Base-by-base conservation (phyloP, 148 eudicot species). In the Gaultheria prostrata region DNA sequence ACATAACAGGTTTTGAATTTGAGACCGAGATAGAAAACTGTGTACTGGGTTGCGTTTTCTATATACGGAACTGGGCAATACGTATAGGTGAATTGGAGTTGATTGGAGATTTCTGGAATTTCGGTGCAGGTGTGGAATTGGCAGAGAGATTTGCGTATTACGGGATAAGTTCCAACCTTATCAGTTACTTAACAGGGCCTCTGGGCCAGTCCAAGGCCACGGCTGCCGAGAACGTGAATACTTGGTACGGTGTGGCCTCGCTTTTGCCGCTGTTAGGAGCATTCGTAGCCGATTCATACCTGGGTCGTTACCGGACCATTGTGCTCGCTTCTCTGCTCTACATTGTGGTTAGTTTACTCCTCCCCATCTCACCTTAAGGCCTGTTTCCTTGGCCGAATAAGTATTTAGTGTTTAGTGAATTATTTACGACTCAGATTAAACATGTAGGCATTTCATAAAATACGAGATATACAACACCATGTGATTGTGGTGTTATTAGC, bases 91-190 rank as follows among this genome's bases (percentile, higher is more conserved):
- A 39, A 39, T 39, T 39, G 43, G 39, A 35, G 39, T 35, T 35
- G 39, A 35, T 35, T 35, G 39, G 43, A 39, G 43, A 39, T 3
- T 39, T 39, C 24, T 63, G 69, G 14, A 63, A 24, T 63, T 3
- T 5, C 39, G 33, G 17, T 6, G 53, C 75, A 92, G 94, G 87
- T 17, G 90, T 87, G 69, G 94, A 88, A 77, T 82, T 92, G 43
- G 91, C 94, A 2, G 92, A 92, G 86, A 90, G 94, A 81, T 85
- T 90, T 61, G 89, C 90, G 10, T 89, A 87, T 54, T 87, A 83
- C 53, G 94, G 94, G 35, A 86, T 92, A 43, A 83, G 85, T 10
- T 69, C 88, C n/a, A 92, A 92, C 49, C 79, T 92, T 13, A 88
- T 92, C 5, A 92, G 69, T 63, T 91, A 87, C 75, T 53, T 91